Evolutionary conservation across 208 protist species (phyloP).

Genomic region (Trypanosoma caninum): DNA sequence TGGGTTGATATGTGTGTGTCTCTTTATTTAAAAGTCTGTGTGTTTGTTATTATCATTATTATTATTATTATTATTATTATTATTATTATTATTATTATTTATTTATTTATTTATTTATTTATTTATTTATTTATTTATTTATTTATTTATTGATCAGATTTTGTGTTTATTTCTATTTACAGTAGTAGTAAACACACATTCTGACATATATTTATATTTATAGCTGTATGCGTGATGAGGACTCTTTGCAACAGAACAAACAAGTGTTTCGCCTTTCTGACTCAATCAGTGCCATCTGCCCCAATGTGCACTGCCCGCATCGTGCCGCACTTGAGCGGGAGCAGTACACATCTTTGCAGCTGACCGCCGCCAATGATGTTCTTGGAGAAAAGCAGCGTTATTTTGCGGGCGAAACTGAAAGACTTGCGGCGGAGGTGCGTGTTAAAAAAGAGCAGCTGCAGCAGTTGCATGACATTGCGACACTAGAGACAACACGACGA

Average conservation of each 20-base stretch:
- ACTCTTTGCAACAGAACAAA: background rate
- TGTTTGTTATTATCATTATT: slow-evolving; percentile 10
- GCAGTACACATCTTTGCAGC: slow-evolving; percentile 5
- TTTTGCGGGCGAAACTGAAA: background rate
- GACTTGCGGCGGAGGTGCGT: slow-evolving; percentile 1
- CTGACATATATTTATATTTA: background rate
- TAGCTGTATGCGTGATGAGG: no score
- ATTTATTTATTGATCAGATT: slow-evolving; percentile 4
- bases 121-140: slow-evolving; percentile 7
- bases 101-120: background rate
- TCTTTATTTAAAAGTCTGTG: background rate
- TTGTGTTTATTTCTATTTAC: background rate
- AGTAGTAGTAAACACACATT: background rate
- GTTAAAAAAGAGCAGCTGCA: background rate
- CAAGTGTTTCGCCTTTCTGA: background rate
- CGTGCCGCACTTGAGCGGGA: slow-evolving; percentile 8
- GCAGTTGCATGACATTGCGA: background rate
- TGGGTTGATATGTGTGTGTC: background rate
- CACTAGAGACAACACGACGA: background rate
- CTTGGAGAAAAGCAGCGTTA: slow-evolving; percentile 6
- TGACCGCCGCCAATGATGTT: slow-evolving; percentile 9
- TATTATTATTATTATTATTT: background rate
- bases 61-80: background rate
- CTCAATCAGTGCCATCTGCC: background rate
- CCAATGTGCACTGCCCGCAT: slow-evolving; percentile 4